A percentile compares a stretch with the other conserved stretches of the same genome.
These are phyloP conservation scores for Alnus glutinosa DNA, from an alignment of 306 rosid species.

Conservation along the genomic window DNA sequence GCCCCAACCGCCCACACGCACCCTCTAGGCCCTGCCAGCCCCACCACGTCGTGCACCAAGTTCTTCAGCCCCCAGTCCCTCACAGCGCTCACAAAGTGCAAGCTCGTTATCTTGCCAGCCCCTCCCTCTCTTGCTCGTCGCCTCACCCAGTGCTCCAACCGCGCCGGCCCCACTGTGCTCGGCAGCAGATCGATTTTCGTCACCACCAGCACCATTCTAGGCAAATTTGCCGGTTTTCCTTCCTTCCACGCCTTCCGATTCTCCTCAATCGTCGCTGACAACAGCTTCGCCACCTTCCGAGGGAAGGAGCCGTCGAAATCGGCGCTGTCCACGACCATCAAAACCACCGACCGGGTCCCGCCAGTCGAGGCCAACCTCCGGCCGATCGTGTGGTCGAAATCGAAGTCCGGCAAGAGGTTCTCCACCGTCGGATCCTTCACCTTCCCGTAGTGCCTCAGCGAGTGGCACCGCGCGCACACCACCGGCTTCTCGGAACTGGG, in stretches of 20 bases:
- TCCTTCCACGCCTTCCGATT: conserved; percentile 65
- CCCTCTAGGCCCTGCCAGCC: conserved; percentile 81
- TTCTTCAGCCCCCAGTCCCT: conserved; percentile 88
- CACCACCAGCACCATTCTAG: conserved; percentile 81
- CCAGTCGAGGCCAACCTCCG: conserved; percentile 60
- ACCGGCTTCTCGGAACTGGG: conserved; percentile 49
- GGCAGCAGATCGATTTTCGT: conserved; percentile 83
- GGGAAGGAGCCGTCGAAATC: conserved; percentile 97
- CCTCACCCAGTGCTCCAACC: conserved; percentile 88
- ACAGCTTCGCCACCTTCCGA: conserved; percentile 64
- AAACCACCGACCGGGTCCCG: conserved; percentile 73
- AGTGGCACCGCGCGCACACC: conserved; percentile 90
- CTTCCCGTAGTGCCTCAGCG: conserved; percentile 83
- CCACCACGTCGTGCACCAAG: conserved; percentile 63
- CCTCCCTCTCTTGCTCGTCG: conserved; percentile 92
- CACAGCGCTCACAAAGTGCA: conserved; percentile 85
- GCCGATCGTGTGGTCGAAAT: conserved; percentile 82
- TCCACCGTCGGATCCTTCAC: conserved; percentile 87
- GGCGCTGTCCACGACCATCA: conserved; percentile 79
- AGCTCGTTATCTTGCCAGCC: conserved; percentile 68
- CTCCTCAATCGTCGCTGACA: conserved; percentile 74
- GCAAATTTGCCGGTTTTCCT: conserved; percentile 87
- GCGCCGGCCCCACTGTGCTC: conserved; percentile 67
- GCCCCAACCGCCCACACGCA: conserved; percentile 95
- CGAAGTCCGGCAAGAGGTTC: conserved; percentile 86